A percentile compares a stretch with the other conserved stretches of the same genome.
Evolutionary conservation across 805 yeast genomes (phyloP).

Genomic region (Pichia cephalocereana): DNA sequence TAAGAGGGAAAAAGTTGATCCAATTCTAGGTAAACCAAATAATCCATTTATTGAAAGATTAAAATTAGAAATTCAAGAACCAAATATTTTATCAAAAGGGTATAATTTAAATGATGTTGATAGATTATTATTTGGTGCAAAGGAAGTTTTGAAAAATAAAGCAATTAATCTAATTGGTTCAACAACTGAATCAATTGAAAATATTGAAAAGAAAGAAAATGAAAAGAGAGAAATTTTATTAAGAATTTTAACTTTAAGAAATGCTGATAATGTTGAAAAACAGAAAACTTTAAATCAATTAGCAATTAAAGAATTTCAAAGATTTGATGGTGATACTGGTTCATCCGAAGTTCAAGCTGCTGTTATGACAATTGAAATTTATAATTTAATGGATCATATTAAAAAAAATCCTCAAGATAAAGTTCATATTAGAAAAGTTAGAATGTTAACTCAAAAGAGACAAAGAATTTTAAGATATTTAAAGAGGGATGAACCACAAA

Average conservation of each 20-base stretch:
- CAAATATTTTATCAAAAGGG: constrained; percentile 51
- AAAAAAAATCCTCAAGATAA: constrained; percentile 64
- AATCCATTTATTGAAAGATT: constrained; percentile 65
- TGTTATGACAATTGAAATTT: constrained; percentile 70
- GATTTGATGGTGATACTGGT: constrained; percentile 87
- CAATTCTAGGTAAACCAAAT: constrained; percentile 66
- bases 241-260: constrained; percentile 67
- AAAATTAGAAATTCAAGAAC: constrained; percentile 56
- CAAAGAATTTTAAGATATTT: constrained; percentile 76
- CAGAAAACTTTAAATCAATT: constrained; percentile 48
- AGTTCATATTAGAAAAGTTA: constrained; percentile 56
- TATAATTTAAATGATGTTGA: constrained; percentile 60
- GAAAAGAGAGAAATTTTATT: constrained; percentile 59
- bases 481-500: constrained; percentile 69
- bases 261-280: constrained; percentile 52
- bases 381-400: constrained; percentile 66
- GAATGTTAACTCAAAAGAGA: constrained; percentile 83
- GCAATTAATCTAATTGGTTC: constrained; percentile 6
- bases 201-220: constrained; percentile 30
- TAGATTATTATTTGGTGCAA: constrained; percentile 68
- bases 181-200: constrained; percentile 12
- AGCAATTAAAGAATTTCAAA: constrained; percentile 72
- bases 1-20: constrained; percentile 48
- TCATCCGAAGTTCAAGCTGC: constrained; percentile 97
- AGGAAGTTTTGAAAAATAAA: constrained; percentile 43